Conservation (phyloP, 352 stramenopile genomes). For the Phytophthora tubulina region DNA sequence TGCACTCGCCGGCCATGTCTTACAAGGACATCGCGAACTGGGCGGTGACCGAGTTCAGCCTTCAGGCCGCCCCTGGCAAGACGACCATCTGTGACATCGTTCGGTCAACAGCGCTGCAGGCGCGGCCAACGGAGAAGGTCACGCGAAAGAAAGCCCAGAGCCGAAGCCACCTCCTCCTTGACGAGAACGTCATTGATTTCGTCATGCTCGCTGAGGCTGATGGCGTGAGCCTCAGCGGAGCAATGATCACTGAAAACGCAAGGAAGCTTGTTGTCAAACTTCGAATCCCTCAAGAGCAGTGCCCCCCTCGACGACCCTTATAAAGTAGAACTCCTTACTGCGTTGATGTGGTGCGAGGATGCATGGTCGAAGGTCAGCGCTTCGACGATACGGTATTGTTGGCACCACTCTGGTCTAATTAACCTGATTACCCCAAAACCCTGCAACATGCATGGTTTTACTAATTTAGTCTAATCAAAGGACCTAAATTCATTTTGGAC, state of each 20-base stretch:
- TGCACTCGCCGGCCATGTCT: neutral
- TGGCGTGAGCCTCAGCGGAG: neutral
- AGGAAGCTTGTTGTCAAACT: constrained; percentile 1
- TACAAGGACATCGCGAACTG: constrained; percentile 1
- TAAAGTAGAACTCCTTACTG: too few relatives aligned
- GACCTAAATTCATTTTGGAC: too few relatives aligned
- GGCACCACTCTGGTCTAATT: too few relatives aligned
- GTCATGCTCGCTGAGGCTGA: constrained; percentile 8
- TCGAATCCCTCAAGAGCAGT: neutral
- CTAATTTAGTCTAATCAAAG: too few relatives aligned
- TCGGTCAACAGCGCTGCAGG: neutral
- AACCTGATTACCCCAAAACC: too few relatives aligned
- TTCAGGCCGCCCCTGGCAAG: neutral
- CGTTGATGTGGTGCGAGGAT: neutral
- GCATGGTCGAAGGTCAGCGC: too few relatives aligned
- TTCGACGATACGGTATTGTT: too few relatives aligned
- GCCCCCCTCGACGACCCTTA: neutral
- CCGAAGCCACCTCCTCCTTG: neutral
- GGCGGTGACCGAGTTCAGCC: constrained; percentile 3
- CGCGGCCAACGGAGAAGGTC: neutral
- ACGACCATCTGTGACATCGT: neutral
- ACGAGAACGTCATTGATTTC: constrained; percentile 12
- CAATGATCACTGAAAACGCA: constrained; percentile 3
- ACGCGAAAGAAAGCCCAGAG: neutral
- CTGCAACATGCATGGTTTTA: too few relatives aligned